Conservation (phyloP, 805 yeast species). For the Priceomyces melissophilus region DNA sequence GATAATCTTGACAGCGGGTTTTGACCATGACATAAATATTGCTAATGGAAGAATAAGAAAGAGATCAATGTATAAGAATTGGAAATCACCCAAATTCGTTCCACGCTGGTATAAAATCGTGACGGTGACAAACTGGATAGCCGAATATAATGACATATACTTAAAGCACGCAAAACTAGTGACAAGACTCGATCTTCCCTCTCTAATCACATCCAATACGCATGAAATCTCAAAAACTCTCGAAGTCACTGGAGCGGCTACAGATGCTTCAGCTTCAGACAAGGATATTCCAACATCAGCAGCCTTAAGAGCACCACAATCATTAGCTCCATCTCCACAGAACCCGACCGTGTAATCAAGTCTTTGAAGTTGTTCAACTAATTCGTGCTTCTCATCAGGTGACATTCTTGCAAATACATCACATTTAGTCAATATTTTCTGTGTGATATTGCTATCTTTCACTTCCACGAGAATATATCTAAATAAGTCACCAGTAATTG, state of each 20-base stretch:
- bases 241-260: constrained; percentile 97
- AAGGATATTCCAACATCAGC: constrained; percentile 96
- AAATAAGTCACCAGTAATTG: constrained; percentile 91
- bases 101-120: constrained; percentile 83
- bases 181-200: constrained; percentile 92
- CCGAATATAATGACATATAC: constrained; percentile 95
- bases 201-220: constrained; percentile 84
- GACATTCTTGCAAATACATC: constrained; percentile 95
- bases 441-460: constrained; percentile 37
- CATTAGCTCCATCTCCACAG: constrained; percentile 99
- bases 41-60: constrained; percentile 91
- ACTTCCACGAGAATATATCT: constrained; percentile 64
- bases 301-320: constrained; percentile 96
- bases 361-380: constrained; percentile 80
- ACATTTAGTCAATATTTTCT: constrained; percentile 64
- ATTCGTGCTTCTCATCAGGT: constrained; percentile 96
- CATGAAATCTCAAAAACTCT: constrained; percentile 87
- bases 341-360: constrained; percentile 92
- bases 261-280: constrained; percentile 97
- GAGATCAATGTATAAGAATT: constrained; percentile 89
- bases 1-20: constrained; percentile 60
- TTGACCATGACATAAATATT: constrained; percentile 96
- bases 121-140: constrained; percentile 90
- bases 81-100: constrained; percentile 93
- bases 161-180: constrained; percentile 97